phyloP scores from a whole-genome alignment of 2,329 filamentous ascomycete species.

The Ilyonectria mors-panacis region DNA sequence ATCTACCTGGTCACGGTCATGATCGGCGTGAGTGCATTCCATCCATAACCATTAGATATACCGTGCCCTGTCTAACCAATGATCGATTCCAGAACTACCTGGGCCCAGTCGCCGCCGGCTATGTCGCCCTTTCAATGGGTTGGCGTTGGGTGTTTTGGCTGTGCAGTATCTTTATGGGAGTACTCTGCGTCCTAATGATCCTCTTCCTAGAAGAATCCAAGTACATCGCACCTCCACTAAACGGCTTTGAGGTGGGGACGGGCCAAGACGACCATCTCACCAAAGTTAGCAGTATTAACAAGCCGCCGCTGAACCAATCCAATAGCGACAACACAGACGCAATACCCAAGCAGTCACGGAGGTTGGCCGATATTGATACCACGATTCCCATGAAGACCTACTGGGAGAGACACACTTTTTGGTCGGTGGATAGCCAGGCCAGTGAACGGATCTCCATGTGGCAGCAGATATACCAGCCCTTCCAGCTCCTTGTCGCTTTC shows the following conservation, averaged over 20 bases:
- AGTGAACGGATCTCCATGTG: conserved; percentile 1
- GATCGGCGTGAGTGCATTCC: conserved; percentile 26
- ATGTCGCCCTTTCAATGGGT: conserved; percentile 30
- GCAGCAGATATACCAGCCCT: conserved; percentile 18
- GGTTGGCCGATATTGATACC: conserved; percentile 8
- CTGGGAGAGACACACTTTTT: conserved; percentile 18
- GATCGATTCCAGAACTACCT: conserved; percentile 33
- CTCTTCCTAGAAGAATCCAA: conserved; percentile 31
- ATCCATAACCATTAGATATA: neutral
- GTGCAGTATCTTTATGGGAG: conserved; percentile 25
- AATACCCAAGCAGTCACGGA: neutral
- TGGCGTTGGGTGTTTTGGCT: conserved; percentile 32
- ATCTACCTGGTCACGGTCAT: conserved; percentile 37
- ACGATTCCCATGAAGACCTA: conserved; percentile 24
- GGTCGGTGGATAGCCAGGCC: conserved; percentile 22
- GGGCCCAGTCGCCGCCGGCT: conserved; percentile 33
- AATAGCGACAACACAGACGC: neutral
- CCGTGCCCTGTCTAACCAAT: neutral
- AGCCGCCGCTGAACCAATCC: neutral
- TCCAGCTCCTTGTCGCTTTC: conserved; percentile 19
- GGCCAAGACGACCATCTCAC: neutral
- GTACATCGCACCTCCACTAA: conserved; percentile 9
- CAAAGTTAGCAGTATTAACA: conserved; percentile 1
- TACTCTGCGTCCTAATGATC: conserved; percentile 15
- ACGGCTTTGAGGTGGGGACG: neutral